Base-by-base conservation (phyloP, 2,329 filamentous ascomycete genomes). In the Epichloe coenophiala region DNA sequence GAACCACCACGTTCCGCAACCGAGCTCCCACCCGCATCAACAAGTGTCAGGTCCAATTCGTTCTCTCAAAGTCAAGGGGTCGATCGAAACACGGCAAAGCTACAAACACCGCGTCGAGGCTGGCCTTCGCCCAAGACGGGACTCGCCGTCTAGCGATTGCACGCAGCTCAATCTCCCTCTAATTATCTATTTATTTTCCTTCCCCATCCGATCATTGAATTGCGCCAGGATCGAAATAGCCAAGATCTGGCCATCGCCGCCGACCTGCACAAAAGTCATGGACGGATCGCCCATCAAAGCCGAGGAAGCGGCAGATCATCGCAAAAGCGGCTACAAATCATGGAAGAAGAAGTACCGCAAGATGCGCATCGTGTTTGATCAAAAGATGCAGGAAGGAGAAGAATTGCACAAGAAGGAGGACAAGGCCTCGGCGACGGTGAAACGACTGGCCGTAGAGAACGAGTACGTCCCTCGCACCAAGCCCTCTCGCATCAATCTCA, bases 291-390 rank as follows among this genome's bases (percentile, higher is more conserved):
- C 65, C 54, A 58, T 69, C 56, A 73, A 74, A 56, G 63, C 64
- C 56, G 71, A 75, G 53, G 71, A 72, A 43, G 52, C 71, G 74
- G 59, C 61, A 65, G 51, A 76, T 46, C 60, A 61, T 45, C 64
- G 59, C 58, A 62, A 59, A 71, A 66, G 72, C 69, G 60, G 76
- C 71, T 80, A 83, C 66, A 83, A 80, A 62, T 84, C 80, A 43
- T 84, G 77, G 75, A 88, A 87, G 77, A 95, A 95, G 71, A 98
- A 98, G 74, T 98, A 94, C 67, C 84, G 86, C 60, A 94, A 94
- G 76, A 87, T 93, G 81, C 83, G 85, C 68, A 76, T 84, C 64
- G 73, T 76, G 31, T 94, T 93, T 62, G 86, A 93, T 59, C 75
- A 81, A 47, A 81, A 80, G 61, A 87, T 90, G 78, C 78, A 83